Percentiles rank a stretch among this genome's conserved stretches.
Conservation (phyloP, 148 eudicot genomes). For the Pouteria glomerata region DNA sequence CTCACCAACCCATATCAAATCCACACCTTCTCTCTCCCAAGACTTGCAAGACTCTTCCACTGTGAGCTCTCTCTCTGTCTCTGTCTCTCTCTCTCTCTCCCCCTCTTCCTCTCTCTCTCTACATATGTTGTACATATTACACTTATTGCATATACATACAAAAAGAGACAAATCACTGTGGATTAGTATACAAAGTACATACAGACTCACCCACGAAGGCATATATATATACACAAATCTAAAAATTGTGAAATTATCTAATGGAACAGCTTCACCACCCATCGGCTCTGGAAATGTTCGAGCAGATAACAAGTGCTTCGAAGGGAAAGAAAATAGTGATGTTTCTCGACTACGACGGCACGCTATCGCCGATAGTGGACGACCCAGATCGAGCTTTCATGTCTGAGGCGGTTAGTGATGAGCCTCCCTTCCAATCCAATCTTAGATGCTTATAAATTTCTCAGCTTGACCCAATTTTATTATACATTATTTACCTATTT, state of each 20-base stretch:
- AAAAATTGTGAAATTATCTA: neutral
- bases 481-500: neutral
- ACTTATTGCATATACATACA: too few relatives aligned
- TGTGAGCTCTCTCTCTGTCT: slow-evolving; percentile 22
- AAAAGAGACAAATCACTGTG: too few relatives aligned
- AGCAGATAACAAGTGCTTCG: slow-evolving; percentile 62
- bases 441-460: neutral
- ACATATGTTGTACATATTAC: too few relatives aligned
- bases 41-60: slow-evolving; percentile 31
- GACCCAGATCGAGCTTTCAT: slow-evolving; percentile 79
- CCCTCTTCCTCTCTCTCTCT: too few relatives aligned
- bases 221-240: too few relatives aligned
- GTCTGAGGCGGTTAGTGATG: slow-evolving; percentile 47
- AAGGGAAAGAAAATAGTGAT: slow-evolving; percentile 71
- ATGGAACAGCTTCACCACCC: slow-evolving; percentile 32
- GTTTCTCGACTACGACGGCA: slow-evolving; percentile 77
- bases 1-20: slow-evolving; percentile 62
- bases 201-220: too few relatives aligned
- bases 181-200: too few relatives aligned
- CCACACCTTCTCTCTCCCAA: slow-evolving; percentile 24
- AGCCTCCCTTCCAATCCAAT: neutral
- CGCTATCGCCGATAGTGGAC: slow-evolving; percentile 69
- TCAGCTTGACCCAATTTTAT: neutral
- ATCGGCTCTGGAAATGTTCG: slow-evolving; percentile 69
- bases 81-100: neutral